A percentile compares a stretch with the other conserved stretches of the same genome.
Conservation (phyloP, 2,329 filamentous ascomycete genomes). For the Esteya vermicola region DNA sequence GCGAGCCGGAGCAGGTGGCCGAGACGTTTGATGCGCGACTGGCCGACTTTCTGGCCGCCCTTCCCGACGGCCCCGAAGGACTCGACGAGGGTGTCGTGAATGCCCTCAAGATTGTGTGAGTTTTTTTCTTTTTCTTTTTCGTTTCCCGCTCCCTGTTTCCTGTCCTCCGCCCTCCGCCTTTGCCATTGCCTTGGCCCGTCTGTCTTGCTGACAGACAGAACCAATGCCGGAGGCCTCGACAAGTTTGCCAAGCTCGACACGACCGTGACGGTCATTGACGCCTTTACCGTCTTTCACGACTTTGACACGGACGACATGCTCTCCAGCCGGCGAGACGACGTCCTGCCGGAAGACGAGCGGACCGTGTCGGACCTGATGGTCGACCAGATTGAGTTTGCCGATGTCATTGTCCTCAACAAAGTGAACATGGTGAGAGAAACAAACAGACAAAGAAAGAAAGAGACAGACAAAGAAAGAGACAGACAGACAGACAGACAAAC, state of each 20-base stretch:
- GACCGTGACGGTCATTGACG: conserved; percentile 58
- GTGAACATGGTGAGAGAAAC: conserved; percentile 39
- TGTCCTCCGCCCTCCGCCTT: no score
- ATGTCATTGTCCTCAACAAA: conserved; percentile 61
- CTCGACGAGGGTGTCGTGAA: conserved; percentile 4
- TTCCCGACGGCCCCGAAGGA: conserved; percentile 17
- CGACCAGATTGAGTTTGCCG: conserved; percentile 65
- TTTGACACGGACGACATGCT: conserved; percentile 58
- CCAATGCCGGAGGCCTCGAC: conserved; percentile 45
- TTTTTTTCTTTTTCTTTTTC: neutral
- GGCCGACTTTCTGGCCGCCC: conserved; percentile 28
- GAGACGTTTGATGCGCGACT: conserved; percentile 53
- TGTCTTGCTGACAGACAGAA: no score
- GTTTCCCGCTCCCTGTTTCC: neutral
- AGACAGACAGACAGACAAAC: neutral
- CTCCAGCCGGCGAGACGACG: conserved; percentile 47
- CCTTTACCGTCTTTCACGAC: conserved; percentile 58
- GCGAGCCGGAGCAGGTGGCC: conserved; percentile 59
- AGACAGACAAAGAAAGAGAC: neutral
- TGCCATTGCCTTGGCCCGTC: no score
- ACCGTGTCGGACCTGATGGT: conserved; percentile 65
- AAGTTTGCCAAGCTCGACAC: conserved; percentile 55
- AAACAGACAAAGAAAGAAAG: no score
- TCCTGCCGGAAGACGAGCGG: conserved; percentile 52
- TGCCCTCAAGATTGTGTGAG: conserved; percentile 19